Conservation (phyloP, 2,329 filamentous ascomycete species). For the Aotearoamyces nothofagi region DNA sequence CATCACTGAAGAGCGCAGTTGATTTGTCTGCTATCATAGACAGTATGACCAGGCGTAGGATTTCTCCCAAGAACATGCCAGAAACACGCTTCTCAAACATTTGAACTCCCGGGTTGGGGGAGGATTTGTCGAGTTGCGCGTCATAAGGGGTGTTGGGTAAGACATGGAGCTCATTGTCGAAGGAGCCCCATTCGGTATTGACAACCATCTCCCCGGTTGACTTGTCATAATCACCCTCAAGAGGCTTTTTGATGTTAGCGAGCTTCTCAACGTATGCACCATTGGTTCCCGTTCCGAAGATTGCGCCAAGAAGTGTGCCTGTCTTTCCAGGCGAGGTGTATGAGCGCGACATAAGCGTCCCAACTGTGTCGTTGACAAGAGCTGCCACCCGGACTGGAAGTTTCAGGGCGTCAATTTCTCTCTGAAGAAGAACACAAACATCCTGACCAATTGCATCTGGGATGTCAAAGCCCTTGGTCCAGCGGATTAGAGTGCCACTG, state of each 20-base stretch:
- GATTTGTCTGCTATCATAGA: slow-evolving; percentile 53
- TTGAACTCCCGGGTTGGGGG: slow-evolving; percentile 83
- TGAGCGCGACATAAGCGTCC: slow-evolving; percentile 92
- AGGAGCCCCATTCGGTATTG: slow-evolving; percentile 97
- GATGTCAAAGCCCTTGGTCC: slow-evolving; percentile 98
- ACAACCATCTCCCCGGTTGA: slow-evolving; percentile 90
- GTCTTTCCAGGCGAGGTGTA: slow-evolving; percentile 86
- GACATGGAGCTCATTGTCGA: slow-evolving; percentile 84
- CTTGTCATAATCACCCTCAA: slow-evolving; percentile 56
- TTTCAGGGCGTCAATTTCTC: slow-evolving; percentile 71
- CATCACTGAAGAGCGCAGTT: slow-evolving; percentile 60
- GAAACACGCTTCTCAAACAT: slow-evolving; percentile 99
- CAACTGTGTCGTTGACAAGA: slow-evolving; percentile 93
- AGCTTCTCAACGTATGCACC: slow-evolving; percentile 94
- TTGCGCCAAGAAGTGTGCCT: slow-evolving; percentile 79
- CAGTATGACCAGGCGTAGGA: slow-evolving; percentile 64
- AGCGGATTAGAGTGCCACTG: slow-evolving; percentile 83
- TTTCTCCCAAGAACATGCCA: slow-evolving; percentile 96
- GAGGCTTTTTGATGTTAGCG: slow-evolving; percentile 64
- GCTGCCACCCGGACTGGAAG: slow-evolving; percentile 91
- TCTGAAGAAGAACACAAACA: slow-evolving; percentile 79
- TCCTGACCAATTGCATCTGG: slow-evolving; percentile 89
- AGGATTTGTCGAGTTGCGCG: slow-evolving; percentile 58
- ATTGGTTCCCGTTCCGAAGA: slow-evolving; percentile 96
- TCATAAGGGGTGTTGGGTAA: slow-evolving; percentile 81